These are phyloP conservation scores for Allantophomopsis cytisporea DNA, from an alignment of 2,329 filamentous ascomycete genomes.

Conservation along the genomic window DNA sequence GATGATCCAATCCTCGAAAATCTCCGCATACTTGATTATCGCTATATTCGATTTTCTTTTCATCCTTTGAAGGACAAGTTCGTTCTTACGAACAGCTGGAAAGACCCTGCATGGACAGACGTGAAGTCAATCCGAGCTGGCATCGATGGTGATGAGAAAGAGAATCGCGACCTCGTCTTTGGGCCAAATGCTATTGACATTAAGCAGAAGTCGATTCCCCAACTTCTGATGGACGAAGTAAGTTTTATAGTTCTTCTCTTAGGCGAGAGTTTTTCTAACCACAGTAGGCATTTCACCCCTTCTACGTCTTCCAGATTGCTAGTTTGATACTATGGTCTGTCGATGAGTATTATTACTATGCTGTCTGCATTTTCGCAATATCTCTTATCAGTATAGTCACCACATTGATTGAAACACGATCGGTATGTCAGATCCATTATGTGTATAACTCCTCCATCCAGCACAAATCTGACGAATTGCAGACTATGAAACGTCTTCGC, in stretches of 20 bases:
- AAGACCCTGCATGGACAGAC: slow-evolving; percentile 79
- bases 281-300: slow-evolving; percentile 74
- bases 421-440: slow-evolving; percentile 33
- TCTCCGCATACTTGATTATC: slow-evolving; percentile 74
- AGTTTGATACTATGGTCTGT: slow-evolving; percentile 90
- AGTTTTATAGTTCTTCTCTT: slow-evolving; percentile 1
- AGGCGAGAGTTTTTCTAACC: slow-evolving; percentile 9
- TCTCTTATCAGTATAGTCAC: slow-evolving; percentile 84
- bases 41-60: slow-evolving; percentile 87
- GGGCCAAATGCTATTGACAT: slow-evolving; percentile 87
- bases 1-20: slow-evolving; percentile 66
- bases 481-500: slow-evolving; percentile 80
- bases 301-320: slow-evolving; percentile 95
- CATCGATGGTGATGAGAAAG: slow-evolving; percentile 80
- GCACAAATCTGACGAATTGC: not conserved
- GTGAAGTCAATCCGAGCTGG: slow-evolving; percentile 63
- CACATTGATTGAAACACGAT: slow-evolving; percentile 79
- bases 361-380: slow-evolving; percentile 85
- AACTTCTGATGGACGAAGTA: slow-evolving; percentile 82
- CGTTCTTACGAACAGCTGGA: slow-evolving; percentile 77
- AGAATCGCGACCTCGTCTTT: slow-evolving; percentile 72
- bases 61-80: slow-evolving; percentile 86
- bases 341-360: slow-evolving; percentile 97
- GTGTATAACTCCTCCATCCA: not conserved
- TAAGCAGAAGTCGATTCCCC: slow-evolving; percentile 70